Evolutionary conservation across 441 rosid species (phyloP), one percentile per base, ranked within the genome.

Genomic region (Euphorbia corollata): DNA sequence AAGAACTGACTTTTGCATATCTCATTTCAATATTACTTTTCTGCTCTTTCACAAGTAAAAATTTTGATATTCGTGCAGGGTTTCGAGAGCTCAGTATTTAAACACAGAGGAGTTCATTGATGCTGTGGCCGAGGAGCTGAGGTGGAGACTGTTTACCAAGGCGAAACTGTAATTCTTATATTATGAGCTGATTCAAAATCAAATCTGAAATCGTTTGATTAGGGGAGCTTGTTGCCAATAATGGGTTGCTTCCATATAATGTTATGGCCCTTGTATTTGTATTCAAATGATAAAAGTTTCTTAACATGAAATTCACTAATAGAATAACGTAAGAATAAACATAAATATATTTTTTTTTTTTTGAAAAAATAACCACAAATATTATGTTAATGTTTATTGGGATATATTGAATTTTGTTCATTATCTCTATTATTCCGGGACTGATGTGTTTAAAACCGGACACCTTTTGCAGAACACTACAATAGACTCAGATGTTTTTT

Each of bases 71-170:
- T 63, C 4, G 36, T 79, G 71, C 69, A 87, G 98, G 84, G 83
- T 84, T 56, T 53, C 71, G 19, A 82, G 89, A 81, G 82, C 71
- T 68, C 83, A 76, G 38, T 89, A 85, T 74, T 75, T 89, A 75
- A 92, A 83, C 71, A 89, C 95, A 0, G 90, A 84, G 75, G 91
- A 86, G 80, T 92, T 89, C 83, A 85, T 89, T 45, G 95, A 87
- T 64, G 87, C 87, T 22, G 91, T 92, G 59, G 92, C 91, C 20
- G 79, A 80, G 67, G 87, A 87, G 78, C 80, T 89, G 71, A 83
- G 73, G 62, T 72, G 70, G 64, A 83, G 83, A 69, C 58, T 87
- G 61, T 55, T 71, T 59, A 63, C 56, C 27, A 55, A 79, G 70
- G 69, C 89, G 15, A 81, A 78, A 70, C 57, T 84, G 69, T 81